Evolutionary conservation across 2,329 filamentous ascomycete species (phyloP).

Genomic region (Ophiocordyceps camponoti-leonardi): DNA sequence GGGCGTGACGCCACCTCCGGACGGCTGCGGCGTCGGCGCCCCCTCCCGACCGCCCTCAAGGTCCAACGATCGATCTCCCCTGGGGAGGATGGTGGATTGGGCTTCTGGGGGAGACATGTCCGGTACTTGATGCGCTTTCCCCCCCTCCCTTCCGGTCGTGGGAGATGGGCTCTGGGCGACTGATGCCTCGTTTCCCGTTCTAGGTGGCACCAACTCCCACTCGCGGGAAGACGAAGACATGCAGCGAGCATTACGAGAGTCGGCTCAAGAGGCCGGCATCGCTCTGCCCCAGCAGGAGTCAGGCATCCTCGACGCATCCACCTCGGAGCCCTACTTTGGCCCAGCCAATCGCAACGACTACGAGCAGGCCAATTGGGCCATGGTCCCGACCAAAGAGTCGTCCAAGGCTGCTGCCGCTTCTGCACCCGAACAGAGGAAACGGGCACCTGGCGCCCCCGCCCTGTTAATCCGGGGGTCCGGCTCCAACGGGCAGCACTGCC

Average conservation of each 20-base stretch:
- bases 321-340: slow-evolving; percentile 33
- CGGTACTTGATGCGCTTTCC: slow-evolving; percentile 13
- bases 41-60: slow-evolving; percentile 47
- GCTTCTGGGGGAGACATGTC: slow-evolving; percentile 19
- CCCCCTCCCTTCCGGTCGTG: too few species aligned
- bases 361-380: slow-evolving; percentile 37
- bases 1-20: slow-evolving; percentile 22
- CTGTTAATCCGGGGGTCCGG: slow-evolving; percentile 27
- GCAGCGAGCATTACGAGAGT: slow-evolving; percentile 37
- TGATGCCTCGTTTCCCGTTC: neutral
- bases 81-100: slow-evolving; percentile 33
- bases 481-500: slow-evolving; percentile 18
- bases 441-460: slow-evolving; percentile 24
- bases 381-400: slow-evolving; percentile 26
- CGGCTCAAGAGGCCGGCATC: slow-evolving; percentile 33
- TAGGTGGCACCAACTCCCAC: slow-evolving; percentile 19
- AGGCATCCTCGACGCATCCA: slow-evolving; percentile 25
- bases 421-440: slow-evolving; percentile 24
- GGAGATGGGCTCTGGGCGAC: neutral
- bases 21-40: slow-evolving; percentile 24
- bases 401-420: slow-evolving; percentile 7
- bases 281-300: slow-evolving; percentile 27
- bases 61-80: slow-evolving; percentile 37
- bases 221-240: slow-evolving; percentile 37
- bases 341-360: slow-evolving; percentile 40